phyloP scores from a whole-genome alignment of 2,329 filamentous ascomycete genomes.

The Tolypocladium tropicale region DNA sequence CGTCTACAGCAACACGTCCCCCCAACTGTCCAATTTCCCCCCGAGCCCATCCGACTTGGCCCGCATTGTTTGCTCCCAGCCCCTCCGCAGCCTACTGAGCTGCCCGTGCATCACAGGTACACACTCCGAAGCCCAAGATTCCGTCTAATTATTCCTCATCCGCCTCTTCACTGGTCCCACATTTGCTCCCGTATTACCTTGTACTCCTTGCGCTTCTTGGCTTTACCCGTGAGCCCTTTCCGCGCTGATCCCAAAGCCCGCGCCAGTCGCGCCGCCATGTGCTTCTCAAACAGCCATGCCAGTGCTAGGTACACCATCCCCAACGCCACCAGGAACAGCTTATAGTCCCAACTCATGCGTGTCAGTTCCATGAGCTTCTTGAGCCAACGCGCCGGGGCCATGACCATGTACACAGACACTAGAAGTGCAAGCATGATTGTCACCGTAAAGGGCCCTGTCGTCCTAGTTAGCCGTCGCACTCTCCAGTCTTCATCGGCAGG shows the following conservation, averaged over 20 bases:
- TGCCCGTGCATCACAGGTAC: neutral
- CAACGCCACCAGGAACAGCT: slow-evolving; percentile 59
- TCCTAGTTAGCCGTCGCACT: slow-evolving; percentile 1
- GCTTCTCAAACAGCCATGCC: slow-evolving; percentile 63
- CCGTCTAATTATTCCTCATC: too few species aligned
- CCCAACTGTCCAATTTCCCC: neutral
- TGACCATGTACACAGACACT: slow-evolving; percentile 70
- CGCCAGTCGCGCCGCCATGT: slow-evolving; percentile 59
- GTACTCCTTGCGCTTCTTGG: slow-evolving; percentile 79
- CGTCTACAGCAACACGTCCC: too few species aligned
- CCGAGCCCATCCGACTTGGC: neutral
- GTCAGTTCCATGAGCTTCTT: slow-evolving; percentile 77
- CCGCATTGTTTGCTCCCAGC: neutral
- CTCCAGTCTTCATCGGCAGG: neutral
- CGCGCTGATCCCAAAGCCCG: slow-evolving; percentile 54
- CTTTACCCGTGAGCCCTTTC: slow-evolving; percentile 42
- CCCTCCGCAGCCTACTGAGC: neutral
- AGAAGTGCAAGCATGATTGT: slow-evolving; percentile 61
- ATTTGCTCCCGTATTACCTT: slow-evolving; percentile 63
- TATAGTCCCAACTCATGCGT: slow-evolving; percentile 60
- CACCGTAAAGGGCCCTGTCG: slow-evolving; percentile 67
- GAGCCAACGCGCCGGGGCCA: slow-evolving; percentile 61
- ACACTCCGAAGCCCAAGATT: neutral
- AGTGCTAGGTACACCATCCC: slow-evolving; percentile 58
- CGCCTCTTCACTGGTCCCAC: slow-evolving; percentile 8